Evolutionary conservation across 2,329 filamentous ascomycete species (phyloP), one percentile per base, ranked within the genome.

Genomic region (Cryphonectria naterciae): DNA sequence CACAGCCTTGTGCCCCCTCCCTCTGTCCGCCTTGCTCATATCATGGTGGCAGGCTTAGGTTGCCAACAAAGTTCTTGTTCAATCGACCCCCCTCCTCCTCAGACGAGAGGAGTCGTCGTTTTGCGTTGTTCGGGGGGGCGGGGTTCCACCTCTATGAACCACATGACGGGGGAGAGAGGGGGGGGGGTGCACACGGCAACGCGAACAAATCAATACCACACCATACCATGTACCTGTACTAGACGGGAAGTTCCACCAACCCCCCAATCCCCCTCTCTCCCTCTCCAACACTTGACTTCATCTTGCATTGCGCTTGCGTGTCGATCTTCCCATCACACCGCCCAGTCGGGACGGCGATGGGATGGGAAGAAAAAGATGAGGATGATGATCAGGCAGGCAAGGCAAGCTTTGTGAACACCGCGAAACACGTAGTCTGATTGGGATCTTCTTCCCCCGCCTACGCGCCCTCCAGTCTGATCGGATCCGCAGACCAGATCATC

Each of bases 321-420:
- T 39, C 54, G 54, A 58, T 58, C 54, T 58, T 32, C 19, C 54
- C 54, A 58, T 58, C 54, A 58, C 54, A 58, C 54, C 54, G 54
- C 54, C 54, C 54, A 58, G 28, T 32, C 54, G 54, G 54, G 54
- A 1, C 54, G 6, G 54, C 54, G 28, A 19, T 19, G 54, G 54
- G 65, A 58, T 58, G 65, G n/a, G 8, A 15, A 65, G 63, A 39
- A 39, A 39, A 49, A 49, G 46, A 49, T n/a, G 46, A n/a, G 46
- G 6, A 49, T n/a, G 46, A 49, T n/a, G 46, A 49, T 49, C 46
- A 49, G 54, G 65, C 39, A 58, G 65, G 39, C 15, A 22, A 67
- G 52, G 32, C 37, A 32, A 32, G 17, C 52, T 32, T 32, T 22
- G 35, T 32, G 7, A 15, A 58, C 19, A 43, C 58, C 58, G 58